Percentiles rank a stretch among this genome's conserved stretches.
phyloP scores from a whole-genome alignment of 202 grass and related monocot species.

The Cymbopogon flexuosus region DNA sequence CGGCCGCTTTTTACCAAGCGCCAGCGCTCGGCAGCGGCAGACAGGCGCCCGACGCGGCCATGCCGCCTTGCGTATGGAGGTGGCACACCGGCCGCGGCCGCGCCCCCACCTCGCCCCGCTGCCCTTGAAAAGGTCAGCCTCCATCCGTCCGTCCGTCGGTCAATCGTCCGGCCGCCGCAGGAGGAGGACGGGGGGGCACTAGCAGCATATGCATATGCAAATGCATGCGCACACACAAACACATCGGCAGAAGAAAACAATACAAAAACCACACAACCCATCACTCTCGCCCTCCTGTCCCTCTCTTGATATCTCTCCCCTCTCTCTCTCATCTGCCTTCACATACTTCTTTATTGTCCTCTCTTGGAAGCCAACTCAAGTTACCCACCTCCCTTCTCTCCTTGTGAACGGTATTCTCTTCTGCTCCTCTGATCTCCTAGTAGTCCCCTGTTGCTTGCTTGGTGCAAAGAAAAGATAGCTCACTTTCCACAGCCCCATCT shows the following conservation, averaged over 20 bases:
- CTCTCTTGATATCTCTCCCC: conserved; percentile 2
- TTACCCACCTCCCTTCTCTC: conserved; percentile 21
- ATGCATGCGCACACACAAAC: neutral
- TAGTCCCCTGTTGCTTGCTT: conserved; percentile 32
- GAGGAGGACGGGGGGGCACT: neutral
- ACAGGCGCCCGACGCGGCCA: conserved; percentile 47
- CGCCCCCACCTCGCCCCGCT: neutral
- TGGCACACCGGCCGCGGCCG: conserved; percentile 24
- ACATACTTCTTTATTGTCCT: conserved; percentile 60
- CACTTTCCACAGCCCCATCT: conserved; percentile 37
- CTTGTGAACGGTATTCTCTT: too few relatives aligned
- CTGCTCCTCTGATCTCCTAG: neutral
- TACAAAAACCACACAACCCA: conserved; percentile 26
- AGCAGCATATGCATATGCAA: conserved; percentile 13
- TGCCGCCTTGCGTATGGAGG: conserved; percentile 58
- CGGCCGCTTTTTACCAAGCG: conserved; percentile 27
- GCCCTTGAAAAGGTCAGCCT: conserved; percentile 50
- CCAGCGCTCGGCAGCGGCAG: neutral
- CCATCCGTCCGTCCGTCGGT: conserved; percentile 26
- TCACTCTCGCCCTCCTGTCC: conserved; percentile 25
- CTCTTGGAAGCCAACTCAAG: conserved; percentile 56
- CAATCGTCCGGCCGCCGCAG: neutral
- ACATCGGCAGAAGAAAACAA: conserved; percentile 18
- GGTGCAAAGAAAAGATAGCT: conserved; percentile 45
- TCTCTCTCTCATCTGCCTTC: conserved; percentile 20